Conservation (phyloP, 371 early-diverging fungal species). For the Actinomortierella wolfii region DNA sequence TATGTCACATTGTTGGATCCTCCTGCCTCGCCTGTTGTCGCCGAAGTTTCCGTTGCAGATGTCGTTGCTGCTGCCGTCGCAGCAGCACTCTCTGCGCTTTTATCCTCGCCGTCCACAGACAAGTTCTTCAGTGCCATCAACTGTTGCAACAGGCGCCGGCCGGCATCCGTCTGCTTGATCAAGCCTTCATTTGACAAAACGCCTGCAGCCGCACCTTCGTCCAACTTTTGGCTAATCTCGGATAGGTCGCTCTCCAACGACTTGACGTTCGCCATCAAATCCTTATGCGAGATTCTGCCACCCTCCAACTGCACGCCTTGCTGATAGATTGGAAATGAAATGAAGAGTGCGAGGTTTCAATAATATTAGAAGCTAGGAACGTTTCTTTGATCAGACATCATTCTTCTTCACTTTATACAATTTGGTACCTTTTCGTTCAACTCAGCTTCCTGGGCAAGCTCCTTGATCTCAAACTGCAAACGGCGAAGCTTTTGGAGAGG, state of each 20-base stretch:
- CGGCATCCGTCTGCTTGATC: slow-evolving; percentile 56
- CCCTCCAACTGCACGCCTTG: slow-evolving; percentile 27
- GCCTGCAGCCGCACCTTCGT: slow-evolving; percentile 38
- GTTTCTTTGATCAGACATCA: neutral
- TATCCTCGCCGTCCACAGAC: slow-evolving; percentile 23
- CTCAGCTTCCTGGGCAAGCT: slow-evolving; percentile 74
- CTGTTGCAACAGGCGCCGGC: slow-evolving; percentile 68
- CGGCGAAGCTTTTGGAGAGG: slow-evolving; percentile 77
- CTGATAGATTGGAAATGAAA: slow-evolving; percentile 6
- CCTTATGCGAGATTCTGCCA: slow-evolving; percentile 51
- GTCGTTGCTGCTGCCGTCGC: slow-evolving; percentile 19
- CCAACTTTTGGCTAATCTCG: slow-evolving; percentile 57
- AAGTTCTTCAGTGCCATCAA: slow-evolving; percentile 63
- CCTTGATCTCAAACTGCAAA: slow-evolving; percentile 81
- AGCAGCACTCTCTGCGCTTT: slow-evolving; percentile 10
- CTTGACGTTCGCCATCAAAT: slow-evolving; percentile 68
- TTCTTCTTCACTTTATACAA: neutral
- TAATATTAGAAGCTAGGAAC: neutral
- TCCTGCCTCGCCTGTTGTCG: neutral
- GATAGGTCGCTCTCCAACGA: slow-evolving; percentile 71
- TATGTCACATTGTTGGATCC: slow-evolving; percentile 70
- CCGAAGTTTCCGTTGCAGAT: neutral
- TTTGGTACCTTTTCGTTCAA: slow-evolving; percentile 50
- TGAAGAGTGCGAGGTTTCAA: neutral
- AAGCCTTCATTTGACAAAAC: slow-evolving; percentile 28